Evolutionary conservation across 163 green algal genomes (phyloP).

Genomic region (Scenedesmus sp.): DNA sequence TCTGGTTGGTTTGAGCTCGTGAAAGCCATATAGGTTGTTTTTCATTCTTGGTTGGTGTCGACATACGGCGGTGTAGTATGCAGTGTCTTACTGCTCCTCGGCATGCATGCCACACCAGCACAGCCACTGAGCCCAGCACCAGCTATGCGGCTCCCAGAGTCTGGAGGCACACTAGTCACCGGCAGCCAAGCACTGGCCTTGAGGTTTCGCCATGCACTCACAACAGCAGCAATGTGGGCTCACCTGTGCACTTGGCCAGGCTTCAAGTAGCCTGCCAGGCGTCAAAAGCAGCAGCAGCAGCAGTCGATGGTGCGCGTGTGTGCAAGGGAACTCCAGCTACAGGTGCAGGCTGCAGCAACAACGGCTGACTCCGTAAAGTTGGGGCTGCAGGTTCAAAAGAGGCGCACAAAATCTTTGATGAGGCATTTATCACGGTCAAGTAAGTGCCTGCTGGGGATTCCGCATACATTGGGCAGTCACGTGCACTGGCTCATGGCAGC

Average conservation of each 20-base stretch:
- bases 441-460: slow-evolving; percentile 44
- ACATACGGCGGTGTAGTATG: background rate
- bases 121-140: background rate
- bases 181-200: background rate
- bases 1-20: background rate
- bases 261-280: slow-evolving; percentile 3
- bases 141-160: background rate
- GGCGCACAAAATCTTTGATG: slow-evolving; percentile 87
- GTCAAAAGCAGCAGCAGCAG: background rate
- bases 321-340: background rate
- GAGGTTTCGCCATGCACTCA: background rate
- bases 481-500: background rate
- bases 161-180: background rate
- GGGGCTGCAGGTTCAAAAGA: slow-evolving; percentile 58
- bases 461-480: background rate
- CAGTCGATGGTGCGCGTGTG: background rate
- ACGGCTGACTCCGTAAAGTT: too few relatives aligned
- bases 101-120: slow-evolving; percentile 4
- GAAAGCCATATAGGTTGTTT: background rate
- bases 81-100: background rate
- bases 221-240: background rate
- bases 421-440: slow-evolving; percentile 81
- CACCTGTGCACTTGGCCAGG: background rate
- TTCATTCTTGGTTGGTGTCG: background rate
- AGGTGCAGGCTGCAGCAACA: background rate